Base-by-base conservation (phyloP, 2,329 filamentous ascomycete species). In the Cercospora sp. region DNA sequence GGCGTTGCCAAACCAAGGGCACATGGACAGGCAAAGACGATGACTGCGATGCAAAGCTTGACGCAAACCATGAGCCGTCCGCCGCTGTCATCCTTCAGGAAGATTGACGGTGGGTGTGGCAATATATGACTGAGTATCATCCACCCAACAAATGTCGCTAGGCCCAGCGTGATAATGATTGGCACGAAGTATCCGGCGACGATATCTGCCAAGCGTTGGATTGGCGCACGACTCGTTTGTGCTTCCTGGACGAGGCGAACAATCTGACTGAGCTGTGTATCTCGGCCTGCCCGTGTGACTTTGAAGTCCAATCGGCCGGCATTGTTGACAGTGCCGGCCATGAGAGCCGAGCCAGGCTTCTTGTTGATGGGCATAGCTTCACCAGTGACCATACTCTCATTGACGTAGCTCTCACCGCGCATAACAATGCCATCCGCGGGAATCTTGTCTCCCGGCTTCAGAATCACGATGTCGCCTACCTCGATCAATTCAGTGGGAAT, bases 351-450 rank as follows among this genome's bases (percentile, higher is more conserved):
- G 8, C 91, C 93, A 75, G 92, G 90, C 73, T 87, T 90, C 82
- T 99, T 99, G 75, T 93, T 89, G 40, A 98, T 93, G 0, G 95
- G 94, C 87, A 97, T 94, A 2, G 95, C 91, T 82, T 99, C 95
- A 72, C 95, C 95, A 5, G 95, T 99, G 60, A 99, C 94, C 94
- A 98, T 98, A 77, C 93, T 97, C 81, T 99, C 95, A 73, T 99
- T 93, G 23, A 97, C 88, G 75, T 96, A 97, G 40, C 93, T 97
- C 80, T 97, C 92, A 33, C 95, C 95, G 63, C 91, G 89, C 65
- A 93, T 92, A 63, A 99, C 87, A 8, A 88, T 86, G 59, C 95
- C 95, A 78, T 99, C 95, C 1, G 94, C 94, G 1, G 95, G 94
- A 67, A 99, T 93, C 82, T 98, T 98, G 82, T 98, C 95, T 64